Conservation (phyloP, 306 rosid genomes). For the Pyrus betulifolia region DNA sequence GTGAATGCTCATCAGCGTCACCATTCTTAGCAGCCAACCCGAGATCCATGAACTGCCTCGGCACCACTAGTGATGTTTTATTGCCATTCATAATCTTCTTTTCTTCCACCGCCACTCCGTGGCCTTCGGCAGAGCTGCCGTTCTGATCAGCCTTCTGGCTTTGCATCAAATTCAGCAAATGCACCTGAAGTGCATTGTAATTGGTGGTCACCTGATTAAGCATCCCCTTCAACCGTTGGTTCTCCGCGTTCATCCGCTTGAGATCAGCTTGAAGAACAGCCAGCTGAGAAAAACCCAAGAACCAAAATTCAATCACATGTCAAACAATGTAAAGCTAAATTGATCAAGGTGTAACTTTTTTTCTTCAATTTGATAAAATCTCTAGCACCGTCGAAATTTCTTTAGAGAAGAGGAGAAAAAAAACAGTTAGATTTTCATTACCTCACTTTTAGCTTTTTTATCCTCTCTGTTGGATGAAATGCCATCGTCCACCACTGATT, state of each 20-base stretch:
- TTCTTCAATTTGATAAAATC: not conserved
- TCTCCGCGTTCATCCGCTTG: slow-evolving; percentile 46
- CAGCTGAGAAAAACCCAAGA: slow-evolving; percentile 25
- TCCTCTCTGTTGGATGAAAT: slow-evolving; percentile 32
- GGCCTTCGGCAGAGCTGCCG: slow-evolving; percentile 10
- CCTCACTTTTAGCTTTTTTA: slow-evolving; percentile 47
- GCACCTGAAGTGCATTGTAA: slow-evolving; percentile 46
- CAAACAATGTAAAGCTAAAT: not conserved
- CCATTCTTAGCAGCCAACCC: slow-evolving; percentile 41
- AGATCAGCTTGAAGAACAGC: slow-evolving; percentile 51
- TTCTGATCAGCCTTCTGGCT: slow-evolving; percentile 21
- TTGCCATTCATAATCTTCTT: slow-evolving; percentile 10
- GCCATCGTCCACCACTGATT: slow-evolving; percentile 47
- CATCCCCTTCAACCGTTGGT: slow-evolving; percentile 36
- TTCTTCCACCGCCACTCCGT: slow-evolving; percentile 15
- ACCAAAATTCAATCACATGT: not conserved
- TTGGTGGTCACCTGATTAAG: slow-evolving; percentile 26
- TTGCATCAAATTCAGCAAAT: slow-evolving; percentile 25
- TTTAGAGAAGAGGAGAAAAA: too few relatives aligned
- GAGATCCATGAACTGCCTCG: slow-evolving; percentile 64
- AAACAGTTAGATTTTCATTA: not conserved
- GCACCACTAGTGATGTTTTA: slow-evolving; percentile 24
- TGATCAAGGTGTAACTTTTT: not conserved
- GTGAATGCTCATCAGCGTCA: slow-evolving; percentile 29
- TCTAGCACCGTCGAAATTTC: not conserved